Evolutionary conservation across 257 asterid species (phyloP).

Genomic region (Thymus mandschuricus): DNA sequence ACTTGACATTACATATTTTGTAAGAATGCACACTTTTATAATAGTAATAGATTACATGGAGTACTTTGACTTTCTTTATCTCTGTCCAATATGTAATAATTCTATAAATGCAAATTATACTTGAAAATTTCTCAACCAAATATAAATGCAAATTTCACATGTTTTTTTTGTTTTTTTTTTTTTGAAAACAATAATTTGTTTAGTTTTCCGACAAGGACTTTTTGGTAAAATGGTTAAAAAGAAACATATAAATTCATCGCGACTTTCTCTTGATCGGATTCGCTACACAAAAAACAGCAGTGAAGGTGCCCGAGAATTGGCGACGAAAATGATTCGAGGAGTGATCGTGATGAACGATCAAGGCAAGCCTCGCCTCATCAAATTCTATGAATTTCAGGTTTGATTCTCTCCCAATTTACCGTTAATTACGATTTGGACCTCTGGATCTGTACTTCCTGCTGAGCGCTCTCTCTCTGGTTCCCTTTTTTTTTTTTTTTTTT

Average conservation of each 20-base stretch:
- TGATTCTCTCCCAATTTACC: neutral
- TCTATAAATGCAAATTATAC: too few relatives aligned
- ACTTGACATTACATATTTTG: too few relatives aligned
- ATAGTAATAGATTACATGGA: too few relatives aligned
- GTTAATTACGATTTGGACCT: neutral
- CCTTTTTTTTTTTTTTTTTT: neutral
- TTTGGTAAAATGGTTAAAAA: neutral
- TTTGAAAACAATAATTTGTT: too few relatives aligned
- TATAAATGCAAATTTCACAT: too few relatives aligned
- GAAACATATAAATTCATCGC: neutral
- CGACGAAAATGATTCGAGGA: conserved; percentile 71
- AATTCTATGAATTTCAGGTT: conserved; percentile 83
- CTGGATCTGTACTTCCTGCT: conserved; percentile 15
- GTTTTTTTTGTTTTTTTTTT: too few relatives aligned
- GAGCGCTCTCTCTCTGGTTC: too few relatives aligned
- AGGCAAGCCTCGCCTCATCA: conserved; percentile 95
- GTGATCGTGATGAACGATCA: conserved; percentile 89
- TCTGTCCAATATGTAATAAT: too few relatives aligned
- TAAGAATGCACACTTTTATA: too few relatives aligned
- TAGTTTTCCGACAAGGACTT: too few relatives aligned
- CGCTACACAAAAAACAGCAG: neutral
- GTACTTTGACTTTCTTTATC: too few relatives aligned
- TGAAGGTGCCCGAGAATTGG: conserved; percentile 11
- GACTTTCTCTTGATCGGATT: neutral
- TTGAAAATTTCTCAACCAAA: too few relatives aligned